Conservation (phyloP, 768 basidiomycete genomes). For the Panaeolus cyanescens region DNA sequence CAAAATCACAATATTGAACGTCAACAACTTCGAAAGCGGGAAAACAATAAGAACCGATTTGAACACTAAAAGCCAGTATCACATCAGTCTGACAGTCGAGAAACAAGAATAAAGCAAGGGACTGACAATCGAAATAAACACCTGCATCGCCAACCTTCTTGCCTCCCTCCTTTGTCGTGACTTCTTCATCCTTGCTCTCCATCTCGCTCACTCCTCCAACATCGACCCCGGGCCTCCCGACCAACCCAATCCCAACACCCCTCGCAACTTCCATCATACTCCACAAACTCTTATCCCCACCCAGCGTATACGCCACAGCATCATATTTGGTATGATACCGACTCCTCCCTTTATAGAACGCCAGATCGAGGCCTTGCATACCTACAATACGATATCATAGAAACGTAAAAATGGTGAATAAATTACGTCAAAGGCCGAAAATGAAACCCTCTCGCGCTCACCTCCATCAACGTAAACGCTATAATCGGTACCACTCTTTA, state of each 20-base stretch:
- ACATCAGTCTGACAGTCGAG: background rate
- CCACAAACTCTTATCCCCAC: conserved; percentile 62
- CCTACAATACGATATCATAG: conserved; percentile 21
- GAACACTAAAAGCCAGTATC: conserved; percentile 50
- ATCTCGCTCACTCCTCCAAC: background rate
- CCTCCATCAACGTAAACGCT: conserved; percentile 55
- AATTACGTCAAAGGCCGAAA: too few relatives aligned
- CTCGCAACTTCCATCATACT: conserved; percentile 72
- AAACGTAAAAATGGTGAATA: background rate
- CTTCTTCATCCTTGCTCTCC: background rate
- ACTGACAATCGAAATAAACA: conserved; percentile 74
- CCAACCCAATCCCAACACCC: conserved; percentile 55
- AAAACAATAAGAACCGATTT: conserved; percentile 56
- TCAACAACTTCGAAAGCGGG: conserved; percentile 49
- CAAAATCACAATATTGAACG: conserved; percentile 59
- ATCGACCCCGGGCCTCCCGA: conserved; percentile 37
- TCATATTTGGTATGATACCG: conserved; percentile 80
- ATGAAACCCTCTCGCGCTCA: conserved; percentile 1
- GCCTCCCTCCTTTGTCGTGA: background rate
- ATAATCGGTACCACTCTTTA: conserved; percentile 77
- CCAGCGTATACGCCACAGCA: conserved; percentile 57
- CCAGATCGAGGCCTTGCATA: conserved; percentile 74
- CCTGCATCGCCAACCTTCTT: conserved; percentile 30
- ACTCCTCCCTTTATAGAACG: conserved; percentile 76
- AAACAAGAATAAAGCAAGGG: background rate